A percentile compares a stretch with the other conserved stretches of the same genome.
Conservation (phyloP, 2,329 filamentous ascomycete genomes). For the Claviceps arundinis region DNA sequence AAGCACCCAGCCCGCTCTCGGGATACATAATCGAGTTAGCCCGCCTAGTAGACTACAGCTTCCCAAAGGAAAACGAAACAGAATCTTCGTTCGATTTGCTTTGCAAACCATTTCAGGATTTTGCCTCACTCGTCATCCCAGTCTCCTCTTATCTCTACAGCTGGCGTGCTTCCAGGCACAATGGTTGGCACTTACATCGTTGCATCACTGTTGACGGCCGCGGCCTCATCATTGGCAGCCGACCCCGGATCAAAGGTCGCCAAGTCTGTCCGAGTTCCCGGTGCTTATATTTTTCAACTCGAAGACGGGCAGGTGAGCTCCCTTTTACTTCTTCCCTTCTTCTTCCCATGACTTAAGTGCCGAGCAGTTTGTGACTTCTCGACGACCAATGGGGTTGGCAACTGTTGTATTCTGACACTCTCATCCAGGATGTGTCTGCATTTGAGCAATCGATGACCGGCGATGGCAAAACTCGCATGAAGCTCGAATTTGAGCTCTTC, state of each 20-base stretch:
- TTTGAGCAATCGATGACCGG: conserved; percentile 10
- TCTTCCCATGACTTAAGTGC: no score
- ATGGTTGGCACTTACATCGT: conserved; percentile 10
- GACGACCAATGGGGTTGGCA: no score
- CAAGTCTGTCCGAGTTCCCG: conserved; percentile 4
- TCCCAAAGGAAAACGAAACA: no score
- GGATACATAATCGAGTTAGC: neutral
- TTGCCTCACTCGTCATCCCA: neutral
- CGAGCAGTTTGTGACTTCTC: neutral
- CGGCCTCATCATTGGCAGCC: conserved; percentile 5
- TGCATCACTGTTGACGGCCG: conserved; percentile 7
- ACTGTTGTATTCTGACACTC: no score
- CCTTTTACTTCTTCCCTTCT: neutral
- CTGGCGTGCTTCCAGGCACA: neutral
- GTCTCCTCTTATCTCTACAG: neutral
- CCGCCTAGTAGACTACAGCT: neutral
- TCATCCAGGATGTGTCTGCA: conserved; percentile 6
- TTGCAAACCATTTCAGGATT: neutral
- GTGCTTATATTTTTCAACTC: conserved; percentile 13
- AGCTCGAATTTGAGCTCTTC: conserved; percentile 37
- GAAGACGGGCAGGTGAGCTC: conserved; percentile 8
- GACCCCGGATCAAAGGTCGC: no score
- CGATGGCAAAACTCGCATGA: conserved; percentile 31
- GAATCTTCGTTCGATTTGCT: no score
- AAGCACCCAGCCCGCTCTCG: neutral